Evolutionary conservation across 371 early-diverging fungal genomes (phyloP).

Genomic region (Mortierella sp.): DNA sequence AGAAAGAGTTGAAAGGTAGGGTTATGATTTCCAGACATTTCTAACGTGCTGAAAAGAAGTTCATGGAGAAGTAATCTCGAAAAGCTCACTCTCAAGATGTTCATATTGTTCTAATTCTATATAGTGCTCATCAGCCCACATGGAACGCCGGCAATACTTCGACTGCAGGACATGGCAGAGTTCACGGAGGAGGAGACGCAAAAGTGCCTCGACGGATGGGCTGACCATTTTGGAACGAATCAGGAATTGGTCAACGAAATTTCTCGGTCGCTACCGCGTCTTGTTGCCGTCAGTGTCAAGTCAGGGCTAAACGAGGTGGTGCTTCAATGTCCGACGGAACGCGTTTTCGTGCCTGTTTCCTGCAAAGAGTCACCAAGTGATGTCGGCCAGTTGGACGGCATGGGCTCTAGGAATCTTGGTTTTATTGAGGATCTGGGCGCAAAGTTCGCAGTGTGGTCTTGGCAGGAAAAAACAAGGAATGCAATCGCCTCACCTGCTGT

Average conservation of each 20-base stretch:
- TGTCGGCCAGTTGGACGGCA: conserved; percentile 46
- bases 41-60: not conserved
- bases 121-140: conserved; percentile 52
- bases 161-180: conserved; percentile 19
- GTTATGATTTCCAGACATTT: not conserved
- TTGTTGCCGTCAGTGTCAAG: conserved; percentile 38
- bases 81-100: not conserved
- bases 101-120: not conserved
- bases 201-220: conserved; percentile 41
- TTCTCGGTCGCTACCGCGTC: conserved; percentile 30
- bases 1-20: conserved; percentile 15
- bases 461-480: conserved; percentile 56
- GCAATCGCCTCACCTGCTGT: conserved; percentile 45
- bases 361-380: conserved; percentile 53
- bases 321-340: conserved; percentile 45
- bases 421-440: conserved; percentile 54
- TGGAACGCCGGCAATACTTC: conserved; percentile 39
- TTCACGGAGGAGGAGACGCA: conserved; percentile 43
- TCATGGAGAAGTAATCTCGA: too few species aligned
- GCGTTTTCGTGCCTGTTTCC: conserved; percentile 49
- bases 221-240: conserved; percentile 39
- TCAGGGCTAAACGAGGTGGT: conserved; percentile 34
- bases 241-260: conserved; percentile 8
- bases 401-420: conserved; percentile 52
- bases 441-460: conserved; percentile 53